phyloP scores from a whole-genome alignment of 202 grass and related monocot species.

The Panicum hallii region DNA sequence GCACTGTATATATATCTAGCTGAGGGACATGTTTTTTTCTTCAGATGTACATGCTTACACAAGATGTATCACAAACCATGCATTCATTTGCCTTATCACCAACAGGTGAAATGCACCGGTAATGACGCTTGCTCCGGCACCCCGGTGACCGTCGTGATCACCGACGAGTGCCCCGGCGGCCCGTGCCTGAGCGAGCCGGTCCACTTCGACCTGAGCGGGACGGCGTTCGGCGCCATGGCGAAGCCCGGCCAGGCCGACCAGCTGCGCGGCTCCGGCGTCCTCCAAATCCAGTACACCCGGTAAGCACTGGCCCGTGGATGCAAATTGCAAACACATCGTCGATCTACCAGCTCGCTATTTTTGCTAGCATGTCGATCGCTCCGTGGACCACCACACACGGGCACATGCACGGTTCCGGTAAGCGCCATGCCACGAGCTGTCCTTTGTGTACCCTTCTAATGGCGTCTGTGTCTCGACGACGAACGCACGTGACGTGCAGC shows the following conservation, averaged over 20 bases:
- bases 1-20: background rate
- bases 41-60: too few species aligned
- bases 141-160: constrained; percentile 67
- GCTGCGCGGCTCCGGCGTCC: constrained; percentile 55
- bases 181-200: constrained; percentile 45
- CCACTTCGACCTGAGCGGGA: constrained; percentile 79
- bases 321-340: background rate
- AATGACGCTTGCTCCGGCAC: constrained; percentile 63
- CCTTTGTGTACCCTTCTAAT: background rate
- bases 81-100: too few species aligned
- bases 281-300: constrained; percentile 68
- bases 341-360: too few species aligned
- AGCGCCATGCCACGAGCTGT: background rate
- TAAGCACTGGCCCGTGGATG: background rate
- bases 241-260: constrained; percentile 51
- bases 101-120: constrained; percentile 63
- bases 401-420: background rate
- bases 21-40: background rate
- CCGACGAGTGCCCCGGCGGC: constrained; percentile 57
- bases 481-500: constrained; percentile 20
- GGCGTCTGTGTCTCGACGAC: background rate
- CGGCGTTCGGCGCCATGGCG: constrained; percentile 72
- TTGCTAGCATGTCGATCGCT: too few species aligned
- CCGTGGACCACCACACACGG: too few species aligned
- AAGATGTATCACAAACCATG: too few species aligned